Percentiles rank a stretch among this genome's conserved stretches.
These are phyloP conservation scores for Cladosporium sp. DNA, from an alignment of 2,329 filamentous ascomycete species.

Conservation along the genomic window DNA sequence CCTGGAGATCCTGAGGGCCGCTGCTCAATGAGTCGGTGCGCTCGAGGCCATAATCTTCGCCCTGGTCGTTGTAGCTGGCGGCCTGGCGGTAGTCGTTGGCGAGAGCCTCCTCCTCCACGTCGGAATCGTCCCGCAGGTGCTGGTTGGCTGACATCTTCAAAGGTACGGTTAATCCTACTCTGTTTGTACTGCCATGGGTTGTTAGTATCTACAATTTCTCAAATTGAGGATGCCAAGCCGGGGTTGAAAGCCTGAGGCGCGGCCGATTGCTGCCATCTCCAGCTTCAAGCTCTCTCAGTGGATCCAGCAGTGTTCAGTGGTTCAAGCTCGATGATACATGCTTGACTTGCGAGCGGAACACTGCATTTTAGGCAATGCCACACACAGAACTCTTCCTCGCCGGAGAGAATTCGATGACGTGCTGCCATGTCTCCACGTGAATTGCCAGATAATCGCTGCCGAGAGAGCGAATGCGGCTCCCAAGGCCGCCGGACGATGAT, in stretches of 20 bases:
- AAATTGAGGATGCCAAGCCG: slow-evolving; percentile 1
- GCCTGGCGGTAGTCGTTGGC: slow-evolving; percentile 96
- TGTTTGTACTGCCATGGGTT: no score
- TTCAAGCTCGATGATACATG: no score
- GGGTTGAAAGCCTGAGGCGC: background rate
- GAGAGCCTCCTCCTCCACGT: slow-evolving; percentile 92
- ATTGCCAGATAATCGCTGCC: background rate
- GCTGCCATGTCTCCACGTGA: no score
- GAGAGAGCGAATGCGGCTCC: background rate
- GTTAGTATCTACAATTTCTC: background rate
- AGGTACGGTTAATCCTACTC: no score
- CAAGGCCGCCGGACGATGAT: no score
- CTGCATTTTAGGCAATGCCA: no score
- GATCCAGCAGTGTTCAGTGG: no score
- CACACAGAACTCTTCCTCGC: no score
- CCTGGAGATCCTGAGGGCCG: slow-evolving; percentile 87
- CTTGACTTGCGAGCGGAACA: no score
- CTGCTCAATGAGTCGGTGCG: slow-evolving; percentile 58
- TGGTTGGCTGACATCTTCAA: slow-evolving; percentile 9
- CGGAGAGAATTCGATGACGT: no score
- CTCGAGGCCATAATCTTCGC: slow-evolving; percentile 62
- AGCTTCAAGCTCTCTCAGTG: no score
- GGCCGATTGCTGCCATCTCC: background rate
- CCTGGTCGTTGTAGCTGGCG: slow-evolving; percentile 80
- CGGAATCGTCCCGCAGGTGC: slow-evolving; percentile 58